Evolutionary conservation across 257 asterid species (phyloP), one percentile per base, ranked within the genome.

Genomic region (Sherardia arvensis): DNA sequence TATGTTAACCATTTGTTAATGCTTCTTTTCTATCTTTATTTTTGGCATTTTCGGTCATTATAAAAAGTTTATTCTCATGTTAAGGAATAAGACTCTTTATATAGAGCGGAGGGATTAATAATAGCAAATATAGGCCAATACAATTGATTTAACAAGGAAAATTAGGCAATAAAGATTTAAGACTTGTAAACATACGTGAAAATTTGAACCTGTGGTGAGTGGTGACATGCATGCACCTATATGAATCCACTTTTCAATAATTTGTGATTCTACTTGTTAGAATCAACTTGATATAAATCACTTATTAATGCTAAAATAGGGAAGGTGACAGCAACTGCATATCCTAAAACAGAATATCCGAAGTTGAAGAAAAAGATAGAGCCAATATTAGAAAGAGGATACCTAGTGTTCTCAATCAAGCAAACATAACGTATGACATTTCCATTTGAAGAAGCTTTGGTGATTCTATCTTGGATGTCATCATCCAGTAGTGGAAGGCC

Each of bases 381-480:
- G 40, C 56, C 62, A 64, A 32, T 33, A 60, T 40, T 22, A 45
- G 26, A 53, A 15, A 40, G 55, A 45, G 38, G 66, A 63, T 80
- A 92, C 99, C 97, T 83, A 38, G 84, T 66, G 47, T 82, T 80
- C 71, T 84, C 91, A 64, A 92, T 89, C 76, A 84, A 68, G 80
- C 97, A 92, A 61, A 81, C 95, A 73, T 89, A 89, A 66, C 99
- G 95, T 70, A 92, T 76, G 69, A 85, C 97, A 68, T 92, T 89
- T 79, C 96, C 94, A 15, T 80, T 89, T 59, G 87, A 77, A 69
- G 84, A 73, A 77, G 99, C 93, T 69, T 45, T 78, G 38, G 68
- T 60, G 4, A 85, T 83, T 70, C 87, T 77, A 59, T 74, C 78
- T 69, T 76, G 79, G 73, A 92, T 78, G 69, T 72, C 84, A 69